Evolutionary conservation across 345 rosid species (phyloP), one percentile per base, ranked within the genome.

Genomic region (Laguncularia racemosa): DNA sequence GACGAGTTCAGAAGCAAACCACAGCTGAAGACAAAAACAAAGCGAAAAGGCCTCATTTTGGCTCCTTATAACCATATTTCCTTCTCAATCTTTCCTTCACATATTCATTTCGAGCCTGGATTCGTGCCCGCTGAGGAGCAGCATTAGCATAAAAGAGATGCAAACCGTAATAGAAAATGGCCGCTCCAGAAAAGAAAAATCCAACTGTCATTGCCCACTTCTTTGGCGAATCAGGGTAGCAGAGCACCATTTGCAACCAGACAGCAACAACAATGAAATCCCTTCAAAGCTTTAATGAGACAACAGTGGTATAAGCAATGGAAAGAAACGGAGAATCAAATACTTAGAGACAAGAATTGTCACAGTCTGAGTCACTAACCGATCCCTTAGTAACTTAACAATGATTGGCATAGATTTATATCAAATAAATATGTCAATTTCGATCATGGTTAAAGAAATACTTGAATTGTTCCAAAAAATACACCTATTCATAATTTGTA

Each of bases 71-170:
- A 12, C 91, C 89, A 17, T 71, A 74, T 71, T 78, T 88, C 76
- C 76, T 78, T 52, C 68, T 74, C 71, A 88, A 69, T 16, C 70
- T 65, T 40, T 82, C 82, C 64, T 55, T 85, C 19, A 85, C 89
- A 48, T 78, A 82, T 38, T 91, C 89, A 48, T 74, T 76, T 11
- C 96, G 95, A 63, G 97, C 95, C 75, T 84, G 78, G 51, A 71
- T 85, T 5, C 97, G 81, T 46, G 91, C 96, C 64, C 72, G 91
- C 64, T 88, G 96, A 45, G 95, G 96, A 28, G 82, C 86, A 47
- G 78, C 60, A 51, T 88, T 64, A 48, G 58, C 56, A 47, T 82
- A 79, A 17, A 84, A 83, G 4, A 80, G 52, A 70, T 75, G 83
- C 21, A 56, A 54, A 12, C 91, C 91, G 19, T 62, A 44, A 14